Evolutionary conservation across 2,329 filamentous ascomycete species (phyloP).

Genomic region (Ascochyta rabiei): DNA sequence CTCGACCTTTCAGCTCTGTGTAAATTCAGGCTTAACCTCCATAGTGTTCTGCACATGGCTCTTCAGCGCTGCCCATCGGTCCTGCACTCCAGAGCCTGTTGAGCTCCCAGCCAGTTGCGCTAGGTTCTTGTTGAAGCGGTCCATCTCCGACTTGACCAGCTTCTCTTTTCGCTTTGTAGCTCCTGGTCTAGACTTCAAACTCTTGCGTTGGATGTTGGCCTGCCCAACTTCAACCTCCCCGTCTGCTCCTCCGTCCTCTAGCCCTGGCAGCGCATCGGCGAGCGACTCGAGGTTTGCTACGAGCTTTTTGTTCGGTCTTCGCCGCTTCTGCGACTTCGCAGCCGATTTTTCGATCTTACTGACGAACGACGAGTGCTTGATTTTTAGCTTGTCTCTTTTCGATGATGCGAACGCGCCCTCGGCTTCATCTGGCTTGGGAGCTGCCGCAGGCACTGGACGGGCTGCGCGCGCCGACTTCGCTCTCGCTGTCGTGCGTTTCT

Average conservation of each 20-base stretch:
- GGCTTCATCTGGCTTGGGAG: constrained; percentile 47
- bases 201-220: constrained; percentile 74
- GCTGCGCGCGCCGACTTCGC: constrained; percentile 39
- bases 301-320: constrained; percentile 77
- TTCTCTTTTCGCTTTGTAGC: constrained; percentile 83
- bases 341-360: constrained; percentile 72
- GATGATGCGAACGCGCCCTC: constrained; percentile 64
- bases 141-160: constrained; percentile 79
- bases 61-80: constrained; percentile 78
- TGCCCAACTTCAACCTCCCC: constrained; percentile 49
- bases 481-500: constrained; percentile 46
- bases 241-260: constrained; percentile 47
- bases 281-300: constrained; percentile 75
- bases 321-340: constrained; percentile 64
- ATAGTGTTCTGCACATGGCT: constrained; percentile 85
- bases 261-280: constrained; percentile 78
- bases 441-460: constrained; percentile 26
- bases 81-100: constrained; percentile 29
- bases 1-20: constrained; percentile 20
- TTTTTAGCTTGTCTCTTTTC: constrained; percentile 82
- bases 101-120: constrained; percentile 66
- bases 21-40: constrained; percentile 84
- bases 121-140: constrained; percentile 83
- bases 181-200: constrained; percentile 69
- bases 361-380: constrained; percentile 81